Evolutionary conservation across 371 early-diverging fungal species (phyloP).

Genomic region (Phascolomyces articulosus): DNA sequence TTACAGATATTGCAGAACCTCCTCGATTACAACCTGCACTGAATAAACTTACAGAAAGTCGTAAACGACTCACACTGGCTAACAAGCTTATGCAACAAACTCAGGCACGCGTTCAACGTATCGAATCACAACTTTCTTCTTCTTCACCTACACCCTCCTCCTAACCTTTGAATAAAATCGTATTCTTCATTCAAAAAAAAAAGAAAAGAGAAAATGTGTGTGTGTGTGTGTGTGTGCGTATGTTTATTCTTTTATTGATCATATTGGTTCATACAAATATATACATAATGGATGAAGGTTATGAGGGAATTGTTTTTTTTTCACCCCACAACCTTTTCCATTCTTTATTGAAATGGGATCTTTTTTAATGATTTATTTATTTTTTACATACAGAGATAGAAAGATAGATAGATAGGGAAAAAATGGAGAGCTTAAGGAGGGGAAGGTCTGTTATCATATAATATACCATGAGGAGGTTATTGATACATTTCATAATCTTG

Average conservation of each 20-base stretch:
- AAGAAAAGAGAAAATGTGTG: not conserved
- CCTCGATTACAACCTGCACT: constrained; percentile 56
- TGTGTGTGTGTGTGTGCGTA: too few relatives aligned
- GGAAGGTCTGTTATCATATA: constrained; percentile 1
- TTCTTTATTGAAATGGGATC: too few relatives aligned
- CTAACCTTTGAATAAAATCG: not conserved
- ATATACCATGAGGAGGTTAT: not conserved
- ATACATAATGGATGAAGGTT: too few relatives aligned
- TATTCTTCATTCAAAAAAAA: not conserved
- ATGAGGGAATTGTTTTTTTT: too few relatives aligned
- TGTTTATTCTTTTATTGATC: too few relatives aligned
- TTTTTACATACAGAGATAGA: too few relatives aligned
- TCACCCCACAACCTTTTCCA: too few relatives aligned
- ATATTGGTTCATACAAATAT: not conserved
- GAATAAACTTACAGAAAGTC: constrained; percentile 51
- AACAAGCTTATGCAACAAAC: constrained; percentile 50
- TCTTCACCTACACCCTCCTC: too few relatives aligned
- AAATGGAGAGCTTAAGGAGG: not conserved
- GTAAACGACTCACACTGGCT: constrained; percentile 47
- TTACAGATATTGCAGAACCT: constrained; percentile 53
- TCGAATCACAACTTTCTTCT: constrained; percentile 26
- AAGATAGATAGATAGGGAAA: too few relatives aligned
- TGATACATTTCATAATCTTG: not conserved
- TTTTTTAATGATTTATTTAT: too few relatives aligned
- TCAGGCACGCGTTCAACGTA: constrained; percentile 49